Evolutionary conservation across 1,284 basidiomycete genomes (phyloP).

Genomic region (Tilletiopsis washingtonensis): DNA sequence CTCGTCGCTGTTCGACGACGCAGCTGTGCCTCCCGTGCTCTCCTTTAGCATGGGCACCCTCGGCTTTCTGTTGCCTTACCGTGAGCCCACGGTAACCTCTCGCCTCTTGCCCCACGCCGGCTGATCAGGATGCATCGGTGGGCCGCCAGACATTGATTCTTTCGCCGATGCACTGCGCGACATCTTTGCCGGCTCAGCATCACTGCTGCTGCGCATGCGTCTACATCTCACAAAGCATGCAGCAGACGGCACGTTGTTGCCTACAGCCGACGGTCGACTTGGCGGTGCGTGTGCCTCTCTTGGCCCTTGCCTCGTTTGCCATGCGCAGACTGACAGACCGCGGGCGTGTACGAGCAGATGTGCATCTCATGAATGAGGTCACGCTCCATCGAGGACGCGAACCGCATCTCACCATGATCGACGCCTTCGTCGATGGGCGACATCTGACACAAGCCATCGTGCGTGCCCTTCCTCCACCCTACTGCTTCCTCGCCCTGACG

Average conservation of each 20-base stretch:
- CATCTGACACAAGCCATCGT: slow-evolving; percentile 92
- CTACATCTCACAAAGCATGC: slow-evolving; percentile 25
- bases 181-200: slow-evolving; percentile 24
- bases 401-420: slow-evolving; percentile 86
- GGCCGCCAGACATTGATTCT: slow-evolving; percentile 23
- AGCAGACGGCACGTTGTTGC: slow-evolving; percentile 11
- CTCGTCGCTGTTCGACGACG: slow-evolving; percentile 78
- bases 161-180: slow-evolving; percentile 30
- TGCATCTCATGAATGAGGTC: slow-evolving; percentile 97
- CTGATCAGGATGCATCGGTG: too few species aligned
- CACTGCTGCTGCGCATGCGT: slow-evolving; percentile 36
- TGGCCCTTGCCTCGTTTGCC: too few species aligned
- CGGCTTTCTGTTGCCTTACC: slow-evolving; percentile 87
- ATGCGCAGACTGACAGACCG: too few species aligned
- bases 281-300: slow-evolving; percentile 1
- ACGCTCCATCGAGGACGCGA: slow-evolving; percentile 82
- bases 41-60: slow-evolving; percentile 94
- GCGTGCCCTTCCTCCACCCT: slow-evolving; percentile 47
- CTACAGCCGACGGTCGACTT: slow-evolving; percentile 2
- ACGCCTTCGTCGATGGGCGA: slow-evolving; percentile 89
- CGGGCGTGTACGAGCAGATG: too few species aligned
- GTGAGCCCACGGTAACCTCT: slow-evolving; percentile 53
- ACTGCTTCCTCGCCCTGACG: background rate
- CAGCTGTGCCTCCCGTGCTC: slow-evolving; percentile 84
- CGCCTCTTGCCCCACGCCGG: slow-evolving; percentile 6